Evolutionary conservation across 306 rosid genomes (phyloP).

Genomic region (Citrullus amarus): DNA sequence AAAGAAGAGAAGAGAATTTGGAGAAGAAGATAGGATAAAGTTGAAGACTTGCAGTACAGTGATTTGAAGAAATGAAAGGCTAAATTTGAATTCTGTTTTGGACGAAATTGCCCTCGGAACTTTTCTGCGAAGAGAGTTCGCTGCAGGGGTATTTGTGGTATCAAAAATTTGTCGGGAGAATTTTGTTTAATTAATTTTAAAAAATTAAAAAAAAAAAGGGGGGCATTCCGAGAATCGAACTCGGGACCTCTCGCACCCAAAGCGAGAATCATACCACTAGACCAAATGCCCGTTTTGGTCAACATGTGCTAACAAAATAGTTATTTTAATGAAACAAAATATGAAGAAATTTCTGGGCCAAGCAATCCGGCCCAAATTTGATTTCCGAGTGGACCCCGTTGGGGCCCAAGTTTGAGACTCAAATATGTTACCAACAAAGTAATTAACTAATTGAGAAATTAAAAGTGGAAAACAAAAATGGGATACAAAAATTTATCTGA

Average conservation of each 20-base stretch:
- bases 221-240: slow-evolving; percentile 7
- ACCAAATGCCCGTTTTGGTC: neutral
- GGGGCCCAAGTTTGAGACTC: neutral
- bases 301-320: too few species aligned
- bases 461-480: too few species aligned
- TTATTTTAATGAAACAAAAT: too few species aligned
- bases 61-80: neutral
- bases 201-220: neutral
- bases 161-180: neutral
- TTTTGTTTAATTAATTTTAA: neutral
- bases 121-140: fast-evolving
- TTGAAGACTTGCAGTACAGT: neutral
- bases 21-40: slow-evolving; percentile 6
- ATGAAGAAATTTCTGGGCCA: neutral
- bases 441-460: too few species aligned
- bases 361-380: neutral
- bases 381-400: neutral
- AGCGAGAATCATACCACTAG: slow-evolving; percentile 13
- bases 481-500: too few species aligned
- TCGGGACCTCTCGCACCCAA: slow-evolving; percentile 11
- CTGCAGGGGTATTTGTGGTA: neutral
- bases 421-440: neutral
- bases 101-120: neutral
- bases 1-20: neutral
- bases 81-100: neutral